phyloP scores from a whole-genome alignment of 2,329 filamentous ascomycete genomes.

The Akanthomyces dipterigenus region DNA sequence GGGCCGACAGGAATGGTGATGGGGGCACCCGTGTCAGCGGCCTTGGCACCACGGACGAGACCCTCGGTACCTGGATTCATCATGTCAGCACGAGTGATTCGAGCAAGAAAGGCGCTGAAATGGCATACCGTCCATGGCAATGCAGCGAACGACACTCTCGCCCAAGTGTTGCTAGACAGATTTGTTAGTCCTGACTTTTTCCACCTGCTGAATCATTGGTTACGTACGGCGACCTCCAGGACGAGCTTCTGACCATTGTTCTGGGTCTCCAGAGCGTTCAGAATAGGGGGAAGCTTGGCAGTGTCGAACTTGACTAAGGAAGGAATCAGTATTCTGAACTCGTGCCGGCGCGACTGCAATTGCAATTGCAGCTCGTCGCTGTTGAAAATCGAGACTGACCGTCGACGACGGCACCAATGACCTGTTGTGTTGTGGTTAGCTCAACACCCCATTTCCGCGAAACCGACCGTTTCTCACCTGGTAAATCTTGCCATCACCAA shows the following conservation, averaged over 20 bases:
- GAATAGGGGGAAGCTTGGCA: slow-evolving; percentile 89
- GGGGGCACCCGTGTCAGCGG: slow-evolving; percentile 82
- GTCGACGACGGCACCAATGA: slow-evolving; percentile 99
- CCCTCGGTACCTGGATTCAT: slow-evolving; percentile 79
- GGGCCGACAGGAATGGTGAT: slow-evolving; percentile 95
- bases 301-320: slow-evolving; percentile 88
- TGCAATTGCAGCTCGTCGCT: slow-evolving; percentile 10
- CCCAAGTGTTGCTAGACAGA: slow-evolving; percentile 86
- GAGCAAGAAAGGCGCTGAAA: slow-evolving; percentile 13
- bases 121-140: slow-evolving; percentile 97
- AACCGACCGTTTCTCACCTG: slow-evolving; percentile 42
- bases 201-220: slow-evolving; percentile 6
- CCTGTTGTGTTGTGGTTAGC: slow-evolving; percentile 58
- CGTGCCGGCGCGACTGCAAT: slow-evolving; percentile 12
- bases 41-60: slow-evolving; percentile 88
- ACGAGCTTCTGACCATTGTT: slow-evolving; percentile 94
- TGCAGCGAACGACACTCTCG: slow-evolving; percentile 97
- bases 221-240: slow-evolving; percentile 86
- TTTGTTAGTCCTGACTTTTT: slow-evolving; percentile 29
- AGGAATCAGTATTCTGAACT: slow-evolving; percentile 20
- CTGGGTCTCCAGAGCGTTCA: slow-evolving; percentile 88
- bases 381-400: slow-evolving; percentile 54
- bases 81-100: slow-evolving; percentile 9
- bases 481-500: slow-evolving; percentile 61
- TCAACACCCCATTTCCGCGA: slow-evolving; percentile 6